These are phyloP conservation scores for Chlamydomonas schloesseri DNA, from an alignment of 139 green algal genomes.

Conservation along the genomic window DNA sequence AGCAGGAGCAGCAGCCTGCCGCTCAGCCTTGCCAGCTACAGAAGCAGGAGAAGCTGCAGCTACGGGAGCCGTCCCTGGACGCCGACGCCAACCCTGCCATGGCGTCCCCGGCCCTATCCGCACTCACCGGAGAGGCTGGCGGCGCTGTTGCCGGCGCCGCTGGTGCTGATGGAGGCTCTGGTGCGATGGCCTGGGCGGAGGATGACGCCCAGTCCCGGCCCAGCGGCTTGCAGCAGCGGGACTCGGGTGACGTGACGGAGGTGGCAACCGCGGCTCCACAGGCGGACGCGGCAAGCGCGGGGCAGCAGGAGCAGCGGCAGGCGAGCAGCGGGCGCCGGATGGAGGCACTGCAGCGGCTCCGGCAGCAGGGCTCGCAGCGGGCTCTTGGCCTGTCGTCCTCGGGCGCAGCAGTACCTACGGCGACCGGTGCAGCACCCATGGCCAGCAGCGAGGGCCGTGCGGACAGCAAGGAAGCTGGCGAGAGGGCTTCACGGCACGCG, in stretches of 20 bases:
- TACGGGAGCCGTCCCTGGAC: conserved; percentile 5
- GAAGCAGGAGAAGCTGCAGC: background rate
- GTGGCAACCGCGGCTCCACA: background rate
- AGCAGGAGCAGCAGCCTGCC: background rate
- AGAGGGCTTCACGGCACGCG: too few species aligned
- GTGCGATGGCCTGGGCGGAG: too few species aligned
- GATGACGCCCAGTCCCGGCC: background rate
- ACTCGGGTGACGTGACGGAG: too few species aligned
- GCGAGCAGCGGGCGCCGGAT: background rate
- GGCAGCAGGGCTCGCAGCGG: conserved; percentile 12
- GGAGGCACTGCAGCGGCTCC: conserved; percentile 16
- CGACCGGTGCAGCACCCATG: background rate
- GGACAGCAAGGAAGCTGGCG: too few species aligned
- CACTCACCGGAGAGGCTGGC: background rate
- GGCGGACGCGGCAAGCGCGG: background rate
- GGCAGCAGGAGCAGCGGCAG: conserved; percentile 6
- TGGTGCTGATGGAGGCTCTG: too few species aligned
- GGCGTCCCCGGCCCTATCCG: conserved; percentile 25
- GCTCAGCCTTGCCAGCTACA: too few species aligned
- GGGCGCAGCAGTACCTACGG: background rate
- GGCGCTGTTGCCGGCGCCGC: background rate
- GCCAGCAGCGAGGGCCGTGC: background rate
- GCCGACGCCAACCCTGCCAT: conserved; percentile 30
- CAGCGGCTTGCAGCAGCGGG: too few species aligned
- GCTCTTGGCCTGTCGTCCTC: background rate